Conservation (phyloP, 345 rosid genomes). For the Eucalyptus rudis region DNA sequence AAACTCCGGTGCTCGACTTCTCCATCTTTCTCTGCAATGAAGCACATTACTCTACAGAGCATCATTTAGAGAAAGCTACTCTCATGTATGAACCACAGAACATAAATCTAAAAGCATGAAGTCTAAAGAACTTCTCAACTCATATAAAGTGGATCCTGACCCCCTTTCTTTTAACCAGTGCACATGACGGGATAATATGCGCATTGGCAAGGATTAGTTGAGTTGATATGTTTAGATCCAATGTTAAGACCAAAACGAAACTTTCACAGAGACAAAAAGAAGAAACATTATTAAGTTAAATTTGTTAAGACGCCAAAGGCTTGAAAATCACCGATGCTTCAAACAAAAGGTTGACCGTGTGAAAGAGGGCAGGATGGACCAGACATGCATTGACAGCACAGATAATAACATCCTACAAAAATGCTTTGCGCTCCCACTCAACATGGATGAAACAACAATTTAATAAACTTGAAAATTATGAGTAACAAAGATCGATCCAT, state of each 20-base stretch:
- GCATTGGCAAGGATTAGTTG: neutral
- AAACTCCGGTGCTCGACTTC: constrained; percentile 54
- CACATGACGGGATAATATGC: neutral
- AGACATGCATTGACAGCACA: neutral
- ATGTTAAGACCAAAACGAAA: neutral
- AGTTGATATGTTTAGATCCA: neutral
- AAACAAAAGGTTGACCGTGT: neutral
- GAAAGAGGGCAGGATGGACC: neutral
- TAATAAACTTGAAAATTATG: neutral
- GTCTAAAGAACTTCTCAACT: neutral
- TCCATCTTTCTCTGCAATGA: constrained; percentile 76
- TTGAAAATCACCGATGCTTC: neutral
- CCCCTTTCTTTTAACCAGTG: neutral
- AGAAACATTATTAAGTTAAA: neutral
- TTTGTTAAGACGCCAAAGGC: neutral
- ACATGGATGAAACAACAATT: neutral
- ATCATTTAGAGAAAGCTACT: neutral
- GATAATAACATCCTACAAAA: neutral
- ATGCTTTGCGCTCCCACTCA: neutral
- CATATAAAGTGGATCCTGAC: neutral
- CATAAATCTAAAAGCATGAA: neutral
- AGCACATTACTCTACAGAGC: neutral
- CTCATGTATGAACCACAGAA: neutral
- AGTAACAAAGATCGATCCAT: neutral
- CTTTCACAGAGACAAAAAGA: neutral